phyloP scores from a whole-genome alignment of 2,329 filamentous ascomycete genomes.

The Dendrostoma leiphaemia region DNA sequence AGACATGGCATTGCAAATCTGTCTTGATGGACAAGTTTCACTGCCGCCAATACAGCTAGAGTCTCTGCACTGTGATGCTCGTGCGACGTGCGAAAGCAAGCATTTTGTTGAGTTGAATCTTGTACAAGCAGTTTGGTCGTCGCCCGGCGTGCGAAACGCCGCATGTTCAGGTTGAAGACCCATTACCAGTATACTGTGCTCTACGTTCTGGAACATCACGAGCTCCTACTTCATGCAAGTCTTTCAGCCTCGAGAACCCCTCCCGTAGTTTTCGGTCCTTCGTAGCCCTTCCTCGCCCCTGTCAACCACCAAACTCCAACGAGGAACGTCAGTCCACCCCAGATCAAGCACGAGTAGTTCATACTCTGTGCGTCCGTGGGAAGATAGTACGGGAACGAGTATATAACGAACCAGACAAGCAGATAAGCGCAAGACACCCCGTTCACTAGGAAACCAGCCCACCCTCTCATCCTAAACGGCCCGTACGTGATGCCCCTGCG shows the following conservation, averaged over 20 bases:
- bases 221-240: background rate
- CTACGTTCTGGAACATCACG: background rate
- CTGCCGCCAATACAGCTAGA: too few species aligned
- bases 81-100: too few species aligned
- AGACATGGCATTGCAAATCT: too few species aligned
- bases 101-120: too few species aligned
- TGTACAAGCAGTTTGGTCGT: too few species aligned
- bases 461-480: conserved; percentile 50
- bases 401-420: conserved; percentile 57
- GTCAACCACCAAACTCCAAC: conserved; percentile 41
- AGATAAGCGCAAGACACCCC: conserved; percentile 52
- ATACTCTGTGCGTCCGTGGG: conserved; percentile 42
- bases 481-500: conserved; percentile 48
- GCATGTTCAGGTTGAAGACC: too few species aligned
- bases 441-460: conserved; percentile 45
- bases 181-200: too few species aligned
- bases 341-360: conserved; percentile 49
- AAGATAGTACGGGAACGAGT: conserved; percentile 51
- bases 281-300: conserved; percentile 23
- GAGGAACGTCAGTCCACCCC: conserved; percentile 38
- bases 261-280: conserved; percentile 18
- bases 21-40: too few species aligned
- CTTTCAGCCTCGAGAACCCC: conserved; percentile 12
- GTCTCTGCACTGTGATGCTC: too few species aligned
- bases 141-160: too few species aligned